A percentile compares a stretch with the other conserved stretches of the same genome.
phyloP scores from a whole-genome alignment of 2,329 filamentous ascomycete species.

The Penicillium hordei region DNA sequence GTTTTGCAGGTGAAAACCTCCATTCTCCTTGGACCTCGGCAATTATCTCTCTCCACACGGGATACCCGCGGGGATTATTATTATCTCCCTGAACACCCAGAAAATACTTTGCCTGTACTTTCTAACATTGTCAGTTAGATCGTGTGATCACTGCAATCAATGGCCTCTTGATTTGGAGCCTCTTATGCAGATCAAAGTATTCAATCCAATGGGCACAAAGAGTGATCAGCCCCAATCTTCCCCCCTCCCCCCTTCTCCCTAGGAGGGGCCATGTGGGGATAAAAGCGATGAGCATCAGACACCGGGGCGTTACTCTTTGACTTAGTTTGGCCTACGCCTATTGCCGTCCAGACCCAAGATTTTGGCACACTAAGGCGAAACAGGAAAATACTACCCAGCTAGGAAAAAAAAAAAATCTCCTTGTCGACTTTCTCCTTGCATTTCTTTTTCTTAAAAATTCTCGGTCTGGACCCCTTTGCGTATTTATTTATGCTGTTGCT shows the following conservation, averaged over 20 bases:
- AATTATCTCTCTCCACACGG: constrained; percentile 1
- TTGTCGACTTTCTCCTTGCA: background rate
- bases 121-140: background rate
- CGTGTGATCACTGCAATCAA: background rate
- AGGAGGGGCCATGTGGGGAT: constrained; percentile 5
- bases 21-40: constrained; percentile 2
- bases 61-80: background rate
- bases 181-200: background rate
- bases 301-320: background rate
- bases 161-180: background rate
- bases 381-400: constrained; percentile 3
- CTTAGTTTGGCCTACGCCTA: background rate
- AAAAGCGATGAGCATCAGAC: background rate
- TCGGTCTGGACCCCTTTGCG: background rate
- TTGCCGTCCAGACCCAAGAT: background rate
- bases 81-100: background rate
- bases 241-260: too few relatives aligned
- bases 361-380: background rate
- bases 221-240: background rate
- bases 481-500: background rate
- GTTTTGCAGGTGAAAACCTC: background rate
- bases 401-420: constrained; percentile 1
- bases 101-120: background rate
- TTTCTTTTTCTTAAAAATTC: background rate
- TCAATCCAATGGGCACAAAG: background rate